A percentile compares a stretch with the other conserved stretches of the same genome.
These are phyloP conservation scores for Alternaria brassicae DNA, from an alignment of 2,329 filamentous ascomycete genomes.

Conservation along the genomic window DNA sequence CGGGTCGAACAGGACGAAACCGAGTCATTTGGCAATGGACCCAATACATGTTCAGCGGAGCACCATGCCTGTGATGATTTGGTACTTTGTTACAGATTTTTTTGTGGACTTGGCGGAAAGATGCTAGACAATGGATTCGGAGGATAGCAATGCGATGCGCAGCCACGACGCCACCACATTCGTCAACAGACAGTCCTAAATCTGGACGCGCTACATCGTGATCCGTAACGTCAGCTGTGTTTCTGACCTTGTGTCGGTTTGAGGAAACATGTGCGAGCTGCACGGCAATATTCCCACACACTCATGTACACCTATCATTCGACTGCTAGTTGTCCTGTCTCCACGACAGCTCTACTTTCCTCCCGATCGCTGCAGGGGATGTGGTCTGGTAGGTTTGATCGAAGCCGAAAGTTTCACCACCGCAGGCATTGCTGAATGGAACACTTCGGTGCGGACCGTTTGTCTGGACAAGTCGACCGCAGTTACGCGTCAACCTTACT, in stretches of 20 bases:
- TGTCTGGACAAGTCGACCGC: background rate
- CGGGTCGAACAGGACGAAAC: slow-evolving; percentile 3
- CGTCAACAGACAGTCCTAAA: background rate
- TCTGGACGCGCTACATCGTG: background rate
- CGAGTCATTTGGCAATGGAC: background rate
- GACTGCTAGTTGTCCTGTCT: background rate
- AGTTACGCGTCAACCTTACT: slow-evolving; percentile 2
- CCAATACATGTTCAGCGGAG: background rate
- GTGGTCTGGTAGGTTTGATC: background rate
- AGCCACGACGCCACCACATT: background rate
- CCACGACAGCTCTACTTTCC: background rate
- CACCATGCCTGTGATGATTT: background rate
- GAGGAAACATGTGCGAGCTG: background rate
- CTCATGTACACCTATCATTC: background rate
- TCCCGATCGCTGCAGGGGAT: slow-evolving; percentile 2
- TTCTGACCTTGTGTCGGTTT: background rate
- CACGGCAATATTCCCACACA: background rate
- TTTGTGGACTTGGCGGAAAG: background rate
- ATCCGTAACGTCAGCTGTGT: background rate
- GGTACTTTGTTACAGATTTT: background rate
- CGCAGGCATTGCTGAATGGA: slow-evolving; percentile 2
- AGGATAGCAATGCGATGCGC: background rate
- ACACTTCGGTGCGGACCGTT: slow-evolving; percentile 6
- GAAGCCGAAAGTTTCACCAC: background rate
- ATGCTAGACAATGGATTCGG: background rate